Conservation (phyloP, 2,329 filamentous ascomycete species). For the Aureobasidium melanogenum region DNA sequence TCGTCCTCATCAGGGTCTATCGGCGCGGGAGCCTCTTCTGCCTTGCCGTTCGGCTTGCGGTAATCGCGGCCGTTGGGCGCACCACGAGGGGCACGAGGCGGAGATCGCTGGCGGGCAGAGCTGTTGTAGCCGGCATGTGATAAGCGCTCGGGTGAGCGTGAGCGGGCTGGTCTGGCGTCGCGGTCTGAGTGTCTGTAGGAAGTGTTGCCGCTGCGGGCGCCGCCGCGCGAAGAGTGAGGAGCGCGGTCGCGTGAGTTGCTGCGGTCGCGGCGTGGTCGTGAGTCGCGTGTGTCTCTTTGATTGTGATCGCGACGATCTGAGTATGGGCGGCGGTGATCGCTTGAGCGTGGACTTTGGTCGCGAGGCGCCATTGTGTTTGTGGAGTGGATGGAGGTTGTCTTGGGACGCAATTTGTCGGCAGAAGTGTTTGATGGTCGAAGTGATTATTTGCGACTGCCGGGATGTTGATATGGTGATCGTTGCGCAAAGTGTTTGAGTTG, state of each 20-base stretch:
- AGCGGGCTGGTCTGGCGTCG: background rate
- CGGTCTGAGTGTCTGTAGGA: background rate
- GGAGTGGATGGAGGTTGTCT: background rate
- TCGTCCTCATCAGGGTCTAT: constrained; percentile 44
- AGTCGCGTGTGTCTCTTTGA: background rate
- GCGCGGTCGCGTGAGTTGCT: constrained; percentile 5
- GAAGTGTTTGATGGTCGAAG: too few relatives aligned
- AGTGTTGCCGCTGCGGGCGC: background rate
- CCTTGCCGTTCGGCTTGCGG: constrained; percentile 14
- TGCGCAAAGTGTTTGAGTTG: background rate
- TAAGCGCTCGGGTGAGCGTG: background rate
- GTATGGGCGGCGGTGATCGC: background rate
- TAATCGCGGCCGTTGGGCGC: background rate
- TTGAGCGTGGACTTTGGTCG: constrained; percentile 1
- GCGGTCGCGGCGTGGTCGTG: constrained; percentile 3
- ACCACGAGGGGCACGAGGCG: background rate
- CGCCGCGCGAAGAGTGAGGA: background rate
- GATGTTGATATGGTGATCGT: background rate
- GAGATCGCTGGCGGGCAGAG: background rate
- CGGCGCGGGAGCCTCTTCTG: constrained; percentile 18
- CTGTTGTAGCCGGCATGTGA: background rate
- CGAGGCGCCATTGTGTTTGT: constrained; percentile 3
- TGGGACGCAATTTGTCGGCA: background rate
- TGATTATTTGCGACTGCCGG: background rate
- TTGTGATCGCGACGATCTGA: background rate